phyloP scores from a whole-genome alignment of 1,284 basidiomycete genomes.

The Cryptococcus hybrid region DNA sequence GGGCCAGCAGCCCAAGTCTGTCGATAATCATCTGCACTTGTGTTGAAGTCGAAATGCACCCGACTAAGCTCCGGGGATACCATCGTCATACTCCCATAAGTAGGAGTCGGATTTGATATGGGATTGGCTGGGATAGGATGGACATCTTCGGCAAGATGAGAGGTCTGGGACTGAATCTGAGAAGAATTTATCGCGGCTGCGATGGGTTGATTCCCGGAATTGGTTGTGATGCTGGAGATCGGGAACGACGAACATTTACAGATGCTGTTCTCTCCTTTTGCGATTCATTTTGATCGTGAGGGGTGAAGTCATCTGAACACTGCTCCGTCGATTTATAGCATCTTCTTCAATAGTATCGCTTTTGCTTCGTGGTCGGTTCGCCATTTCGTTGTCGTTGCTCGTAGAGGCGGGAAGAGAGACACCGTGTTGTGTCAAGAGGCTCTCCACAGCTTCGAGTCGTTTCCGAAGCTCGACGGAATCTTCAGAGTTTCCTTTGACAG shows the following conservation, averaged over 20 bases:
- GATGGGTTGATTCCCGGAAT: too few species aligned
- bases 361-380: neutral
- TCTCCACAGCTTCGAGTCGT: conserved; percentile 20
- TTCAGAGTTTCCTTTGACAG: conserved; percentile 15
- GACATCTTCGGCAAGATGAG: too few species aligned
- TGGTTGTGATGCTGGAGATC: too few species aligned
- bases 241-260: too few species aligned
- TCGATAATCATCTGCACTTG: neutral
- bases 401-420: too few species aligned
- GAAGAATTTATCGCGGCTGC: too few species aligned
- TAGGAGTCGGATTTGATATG: too few species aligned
- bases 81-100: neutral
- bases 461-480: conserved; percentile 22
- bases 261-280: neutral
- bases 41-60: neutral
- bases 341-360: neutral
- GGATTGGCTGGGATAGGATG: too few species aligned
- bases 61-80: neutral
- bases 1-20: neutral
- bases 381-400: conserved; percentile 8
- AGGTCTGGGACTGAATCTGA: too few species aligned
- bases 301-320: neutral
- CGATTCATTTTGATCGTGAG: neutral
- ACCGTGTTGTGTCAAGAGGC: conserved; percentile 16
- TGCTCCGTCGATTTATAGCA: neutral